These are phyloP conservation scores for Zygosaccharomyces sapae DNA, from an alignment of 1,139 yeast species.

Conservation along the genomic window DNA sequence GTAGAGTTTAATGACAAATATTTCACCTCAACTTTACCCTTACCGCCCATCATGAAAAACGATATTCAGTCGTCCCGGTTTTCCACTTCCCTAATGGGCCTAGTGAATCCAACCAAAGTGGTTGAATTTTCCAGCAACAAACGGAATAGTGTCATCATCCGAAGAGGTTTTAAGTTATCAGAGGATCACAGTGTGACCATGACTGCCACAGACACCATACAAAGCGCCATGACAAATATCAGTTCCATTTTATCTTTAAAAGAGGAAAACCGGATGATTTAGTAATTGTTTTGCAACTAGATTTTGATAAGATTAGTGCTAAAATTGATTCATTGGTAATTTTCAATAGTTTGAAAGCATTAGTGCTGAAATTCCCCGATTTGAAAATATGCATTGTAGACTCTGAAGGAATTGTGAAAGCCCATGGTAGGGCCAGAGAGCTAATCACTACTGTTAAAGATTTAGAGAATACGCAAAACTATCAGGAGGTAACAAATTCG, in stretches of 20 bases:
- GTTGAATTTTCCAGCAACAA: slow-evolving; percentile 19
- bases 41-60: slow-evolving; percentile 24
- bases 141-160: slow-evolving; percentile 23
- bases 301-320: slow-evolving; percentile 19
- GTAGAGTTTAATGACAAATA: slow-evolving; percentile 21
- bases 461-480: slow-evolving; percentile 1
- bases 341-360: slow-evolving; percentile 28
- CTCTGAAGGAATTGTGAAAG: slow-evolving; percentile 15
- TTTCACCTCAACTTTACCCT: slow-evolving; percentile 30
- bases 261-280: slow-evolving; percentile 28
- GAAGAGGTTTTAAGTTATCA: slow-evolving; percentile 20
- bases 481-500: slow-evolving; percentile 12
- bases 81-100: slow-evolving; percentile 18
- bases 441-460: slow-evolving; percentile 2
- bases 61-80: slow-evolving; percentile 4
- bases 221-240: slow-evolving; percentile 25
- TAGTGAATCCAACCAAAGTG: slow-evolving; percentile 18
- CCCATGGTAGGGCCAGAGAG: slow-evolving; percentile 9
- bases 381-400: slow-evolving; percentile 23
- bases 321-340: slow-evolving; percentile 17
- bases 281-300: slow-evolving; percentile 30
- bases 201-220: slow-evolving; percentile 14
- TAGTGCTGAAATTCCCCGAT: slow-evolving; percentile 19
- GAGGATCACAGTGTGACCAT: slow-evolving; percentile 1
- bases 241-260: slow-evolving; percentile 31